phyloP scores from a whole-genome alignment of 345 rosid species.

The Excoecaria agallocha region DNA sequence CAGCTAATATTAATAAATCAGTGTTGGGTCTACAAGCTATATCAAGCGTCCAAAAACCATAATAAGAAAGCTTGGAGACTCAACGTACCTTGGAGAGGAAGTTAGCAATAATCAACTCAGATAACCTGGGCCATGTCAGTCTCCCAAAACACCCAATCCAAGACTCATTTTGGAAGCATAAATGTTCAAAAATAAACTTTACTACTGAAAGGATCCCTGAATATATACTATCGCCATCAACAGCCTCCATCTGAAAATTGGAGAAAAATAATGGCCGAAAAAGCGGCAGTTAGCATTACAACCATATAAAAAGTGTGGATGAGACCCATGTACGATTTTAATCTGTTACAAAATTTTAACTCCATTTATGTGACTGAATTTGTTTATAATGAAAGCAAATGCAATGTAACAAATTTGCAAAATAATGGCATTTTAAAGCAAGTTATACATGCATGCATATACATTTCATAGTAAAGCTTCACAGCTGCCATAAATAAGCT shows the following conservation, averaged over 20 bases:
- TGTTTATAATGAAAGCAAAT: not conserved
- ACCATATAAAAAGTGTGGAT: not conserved
- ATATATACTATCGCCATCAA: conserved; percentile 62
- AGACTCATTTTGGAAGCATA: conserved; percentile 73
- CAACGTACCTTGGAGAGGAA: conserved; percentile 84
- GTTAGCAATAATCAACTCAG: conserved; percentile 75
- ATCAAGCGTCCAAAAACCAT: too few species aligned
- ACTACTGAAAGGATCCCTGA: conserved; percentile 55
- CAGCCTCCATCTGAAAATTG: conserved; percentile 45
- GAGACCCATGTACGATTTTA: not conserved
- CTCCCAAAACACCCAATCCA: conserved; percentile 86
- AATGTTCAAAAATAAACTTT: conserved; percentile 52
- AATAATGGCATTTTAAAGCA: not conserved
- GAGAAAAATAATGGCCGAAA: conserved; percentile 12
- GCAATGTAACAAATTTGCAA: not conserved
- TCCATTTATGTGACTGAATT: not conserved
- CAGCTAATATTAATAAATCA: too few species aligned
- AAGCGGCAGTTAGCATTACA: not conserved
- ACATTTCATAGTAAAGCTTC: not conserved
- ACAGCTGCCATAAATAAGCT: not conserved
- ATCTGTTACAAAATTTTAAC: not conserved
- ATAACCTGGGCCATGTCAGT: conserved; percentile 89
- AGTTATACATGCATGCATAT: not conserved
- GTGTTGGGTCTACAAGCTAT: too few species aligned
- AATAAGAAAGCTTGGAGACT: not conserved